A percentile compares a stretch with the other conserved stretches of the same genome.
phyloP scores from a whole-genome alignment of 2,329 filamentous ascomycete genomes.

The Lachnellula hyalina region DNA sequence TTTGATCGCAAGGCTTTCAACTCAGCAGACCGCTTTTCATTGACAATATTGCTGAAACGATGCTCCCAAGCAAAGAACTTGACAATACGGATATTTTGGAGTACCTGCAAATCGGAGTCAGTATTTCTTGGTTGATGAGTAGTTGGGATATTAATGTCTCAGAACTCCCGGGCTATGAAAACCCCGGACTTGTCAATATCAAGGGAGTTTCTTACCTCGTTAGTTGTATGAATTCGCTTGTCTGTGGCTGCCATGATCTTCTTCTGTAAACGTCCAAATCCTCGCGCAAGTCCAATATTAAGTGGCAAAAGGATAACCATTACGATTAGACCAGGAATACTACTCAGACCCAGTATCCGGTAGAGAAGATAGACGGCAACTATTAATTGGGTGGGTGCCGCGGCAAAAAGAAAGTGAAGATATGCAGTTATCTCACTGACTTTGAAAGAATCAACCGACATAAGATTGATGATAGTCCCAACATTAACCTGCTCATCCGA shows the following conservation, averaged over 20 bases:
- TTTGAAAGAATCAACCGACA: conserved; percentile 99
- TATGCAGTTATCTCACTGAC: conserved; percentile 93
- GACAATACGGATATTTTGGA: conserved; percentile 98
- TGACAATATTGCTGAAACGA: conserved; percentile 78
- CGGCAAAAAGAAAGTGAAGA: conserved; percentile 90
- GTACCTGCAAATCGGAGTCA: conserved; percentile 35
- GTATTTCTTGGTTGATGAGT: no score
- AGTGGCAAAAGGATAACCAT: conserved; percentile 86
- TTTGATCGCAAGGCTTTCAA: conserved; percentile 72
- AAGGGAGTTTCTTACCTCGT: conserved; percentile 52
- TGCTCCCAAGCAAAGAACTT: conserved; percentile 99
- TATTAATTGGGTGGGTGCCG: conserved; percentile 80
- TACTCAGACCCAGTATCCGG: conserved; percentile 84
- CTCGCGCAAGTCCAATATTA: conserved; percentile 82
- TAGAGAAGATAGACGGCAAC: conserved; percentile 81
- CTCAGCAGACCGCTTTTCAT: conserved; percentile 80
- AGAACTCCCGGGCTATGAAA: no score
- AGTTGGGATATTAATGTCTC: no score
- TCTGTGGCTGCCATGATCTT: conserved; percentile 89
- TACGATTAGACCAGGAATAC: conserved; percentile 85
- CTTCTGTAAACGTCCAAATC: conserved; percentile 83
- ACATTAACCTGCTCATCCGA: conserved; percentile 77
- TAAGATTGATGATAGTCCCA: conserved; percentile 98
- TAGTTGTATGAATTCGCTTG: conserved; percentile 91
- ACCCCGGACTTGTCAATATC: no score